A percentile compares a stretch with the other conserved stretches of the same genome.
Conservation (phyloP, 441 rosid genomes). For the Capsella rubella region DNA sequence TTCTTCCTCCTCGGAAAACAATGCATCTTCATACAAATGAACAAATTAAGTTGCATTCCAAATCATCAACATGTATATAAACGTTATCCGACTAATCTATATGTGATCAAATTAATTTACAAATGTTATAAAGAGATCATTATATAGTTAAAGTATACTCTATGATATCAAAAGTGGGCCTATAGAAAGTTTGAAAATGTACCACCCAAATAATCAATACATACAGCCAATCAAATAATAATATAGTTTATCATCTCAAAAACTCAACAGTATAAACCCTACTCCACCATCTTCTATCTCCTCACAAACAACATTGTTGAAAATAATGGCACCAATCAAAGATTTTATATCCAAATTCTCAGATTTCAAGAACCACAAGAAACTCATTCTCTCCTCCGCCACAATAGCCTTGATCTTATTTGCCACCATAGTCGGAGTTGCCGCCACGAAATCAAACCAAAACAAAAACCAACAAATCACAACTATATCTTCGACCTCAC, state of each 20-base stretch:
- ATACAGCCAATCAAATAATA: conserved; percentile 20
- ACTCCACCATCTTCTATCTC: conserved; percentile 7
- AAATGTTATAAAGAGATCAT: not conserved
- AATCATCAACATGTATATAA: not conserved
- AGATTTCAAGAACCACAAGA: conserved; percentile 49
- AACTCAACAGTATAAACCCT: conserved; percentile 32
- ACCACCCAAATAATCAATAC: conserved; percentile 20
- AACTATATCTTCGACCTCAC: conserved; percentile 40
- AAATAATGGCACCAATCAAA: conserved; percentile 40
- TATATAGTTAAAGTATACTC: not conserved
- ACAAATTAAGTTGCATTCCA: not conserved
- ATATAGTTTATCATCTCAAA: conserved; percentile 4
- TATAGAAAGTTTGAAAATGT: conserved; percentile 15
- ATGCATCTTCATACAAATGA: conserved; percentile 17
- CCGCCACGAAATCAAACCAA: conserved; percentile 29
- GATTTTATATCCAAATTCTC: conserved; percentile 35
- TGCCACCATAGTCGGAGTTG: conserved; percentile 23
- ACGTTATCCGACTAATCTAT: not conserved
- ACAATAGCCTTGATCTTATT: conserved; percentile 18
- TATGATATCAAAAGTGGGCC: conserved; percentile 35
- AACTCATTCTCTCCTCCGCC: conserved; percentile 42
- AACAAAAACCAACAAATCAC: conserved; percentile 15
- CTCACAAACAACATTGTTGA: conserved; percentile 24
- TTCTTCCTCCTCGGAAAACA: conserved; percentile 25
- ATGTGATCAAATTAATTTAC: not conserved